Evolutionary conservation across 2,329 filamentous ascomycete species (phyloP), one percentile per base, ranked within the genome.

Genomic region (Aspergillus puulaauensis): DNA sequence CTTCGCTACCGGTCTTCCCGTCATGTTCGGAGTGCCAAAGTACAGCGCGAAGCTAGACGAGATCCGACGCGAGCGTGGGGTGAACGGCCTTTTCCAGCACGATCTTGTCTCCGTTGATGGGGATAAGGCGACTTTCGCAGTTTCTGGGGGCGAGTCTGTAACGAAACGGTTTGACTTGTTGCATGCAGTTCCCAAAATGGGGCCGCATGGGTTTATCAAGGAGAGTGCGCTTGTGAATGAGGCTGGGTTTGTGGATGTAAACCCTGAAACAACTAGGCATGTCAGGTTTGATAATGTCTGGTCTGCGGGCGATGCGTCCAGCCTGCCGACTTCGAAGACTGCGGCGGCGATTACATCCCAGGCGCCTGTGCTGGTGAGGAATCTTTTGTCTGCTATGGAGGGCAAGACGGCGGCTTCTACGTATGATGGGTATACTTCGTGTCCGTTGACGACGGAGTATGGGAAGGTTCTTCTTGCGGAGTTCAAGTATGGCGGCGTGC

Each of bases 401-500:
- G 81, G 80, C 31, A 78, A 79, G 63, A 67, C 75, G 8, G 70
- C 73, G 0, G 72, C 80, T 19, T 74, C 75, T 0, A 63, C 61
- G 1, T 84, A 84, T 56, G 81, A 84, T 59, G 82, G 82, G 2
- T 84, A 84, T 70, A 82, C 82, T 3, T 83, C 81, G 0, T 84
- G 82, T 64, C 82, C 82, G 4, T 74, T 84, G 2, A 45, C 78
- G 58, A 84, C 81, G 2, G 78, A 85, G 63, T 84, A 86, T 60
- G 82, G 83, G 57, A 86, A 87, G 73, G 83, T 88, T 2, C 74
- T 88, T 19, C 80, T 88, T 8, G 84, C 84, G 0, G 85, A 88
- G 69, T 88, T 88, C 76, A 86, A 84, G 73, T 88, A 88, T 59
- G 85, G 82, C 2, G 83, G 82, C 9, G 78, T 77, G 61, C 84